phyloP scores from a whole-genome alignment of 1,284 basidiomycete species.

The Athelia psychrophila region DNA sequence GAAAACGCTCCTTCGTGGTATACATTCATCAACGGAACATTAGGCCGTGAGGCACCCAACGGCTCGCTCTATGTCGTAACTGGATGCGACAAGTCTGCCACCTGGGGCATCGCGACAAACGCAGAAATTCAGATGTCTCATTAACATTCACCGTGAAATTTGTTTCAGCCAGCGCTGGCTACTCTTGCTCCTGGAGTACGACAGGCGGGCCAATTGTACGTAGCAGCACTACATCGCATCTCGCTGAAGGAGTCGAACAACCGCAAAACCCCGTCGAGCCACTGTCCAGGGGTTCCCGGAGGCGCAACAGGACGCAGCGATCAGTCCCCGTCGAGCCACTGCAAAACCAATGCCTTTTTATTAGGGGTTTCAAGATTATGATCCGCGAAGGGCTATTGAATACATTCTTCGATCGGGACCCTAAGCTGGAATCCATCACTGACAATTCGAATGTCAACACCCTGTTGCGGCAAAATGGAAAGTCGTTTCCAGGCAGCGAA shows the following conservation, averaged over 20 bases:
- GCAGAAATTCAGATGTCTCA: slow-evolving; percentile 28
- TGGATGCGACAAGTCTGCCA: background rate
- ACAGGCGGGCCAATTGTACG: background rate
- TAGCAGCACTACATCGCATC: background rate
- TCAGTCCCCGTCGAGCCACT: too few relatives aligned
- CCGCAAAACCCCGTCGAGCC: too few relatives aligned
- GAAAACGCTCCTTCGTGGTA: background rate
- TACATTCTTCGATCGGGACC: background rate
- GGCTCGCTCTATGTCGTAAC: background rate
- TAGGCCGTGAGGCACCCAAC: background rate
- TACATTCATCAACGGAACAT: background rate
- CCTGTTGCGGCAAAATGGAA: background rate
- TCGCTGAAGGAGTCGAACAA: background rate
- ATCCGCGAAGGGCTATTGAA: background rate
- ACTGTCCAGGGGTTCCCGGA: too few relatives aligned
- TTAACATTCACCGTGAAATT: background rate
- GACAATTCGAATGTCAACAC: background rate
- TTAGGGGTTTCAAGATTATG: background rate
- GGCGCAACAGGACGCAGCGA: too few relatives aligned
- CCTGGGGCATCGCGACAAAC: background rate
- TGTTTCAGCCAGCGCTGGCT: background rate
- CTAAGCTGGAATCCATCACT: background rate
- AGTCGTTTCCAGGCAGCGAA: background rate
- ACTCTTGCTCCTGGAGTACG: background rate
- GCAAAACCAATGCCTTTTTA: background rate